Evolutionary conservation across 169 alveolate genomes (phyloP).

Genomic region (Plasmodium adleri): DNA sequence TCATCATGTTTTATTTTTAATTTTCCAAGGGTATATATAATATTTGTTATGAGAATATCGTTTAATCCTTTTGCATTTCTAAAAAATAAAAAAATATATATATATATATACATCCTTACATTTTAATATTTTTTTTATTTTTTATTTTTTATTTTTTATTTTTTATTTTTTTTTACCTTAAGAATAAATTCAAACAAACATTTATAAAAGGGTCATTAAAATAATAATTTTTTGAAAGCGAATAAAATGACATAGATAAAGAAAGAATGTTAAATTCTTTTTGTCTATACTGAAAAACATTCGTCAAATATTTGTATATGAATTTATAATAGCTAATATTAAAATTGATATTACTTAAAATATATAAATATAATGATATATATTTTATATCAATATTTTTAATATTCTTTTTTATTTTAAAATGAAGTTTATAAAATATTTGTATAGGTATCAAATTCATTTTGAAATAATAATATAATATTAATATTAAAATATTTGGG

Average conservation of each 20-base stretch:
- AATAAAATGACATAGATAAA: constrained; percentile 39
- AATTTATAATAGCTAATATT: constrained; percentile 29
- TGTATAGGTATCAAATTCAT: constrained; percentile 66
- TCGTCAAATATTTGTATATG: constrained; percentile 19
- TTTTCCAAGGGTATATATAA: constrained; percentile 52
- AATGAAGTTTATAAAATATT: constrained; percentile 49
- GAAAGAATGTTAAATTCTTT: constrained; percentile 36
- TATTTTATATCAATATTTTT: constrained; percentile 41
- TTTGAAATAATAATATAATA: constrained; percentile 39
- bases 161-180: constrained; percentile 3
- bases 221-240: constrained; percentile 34
- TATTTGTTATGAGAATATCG: constrained; percentile 44
- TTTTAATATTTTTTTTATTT: not conserved
- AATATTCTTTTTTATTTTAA: constrained; percentile 47
- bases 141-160: not conserved
- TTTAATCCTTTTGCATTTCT: constrained; percentile 30
- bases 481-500: constrained; percentile 35
- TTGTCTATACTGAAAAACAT: constrained; percentile 8
- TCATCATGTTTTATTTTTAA: constrained; percentile 34
- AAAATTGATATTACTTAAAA: constrained; percentile 46
- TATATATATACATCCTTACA: not conserved
- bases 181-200: constrained; percentile 7
- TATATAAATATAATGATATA: constrained; percentile 31
- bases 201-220: constrained; percentile 32
- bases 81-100: not conserved